These are phyloP conservation scores for Avena eriantha DNA, from an alignment of 176 grass and related monocot genomes.

Conservation along the genomic window DNA sequence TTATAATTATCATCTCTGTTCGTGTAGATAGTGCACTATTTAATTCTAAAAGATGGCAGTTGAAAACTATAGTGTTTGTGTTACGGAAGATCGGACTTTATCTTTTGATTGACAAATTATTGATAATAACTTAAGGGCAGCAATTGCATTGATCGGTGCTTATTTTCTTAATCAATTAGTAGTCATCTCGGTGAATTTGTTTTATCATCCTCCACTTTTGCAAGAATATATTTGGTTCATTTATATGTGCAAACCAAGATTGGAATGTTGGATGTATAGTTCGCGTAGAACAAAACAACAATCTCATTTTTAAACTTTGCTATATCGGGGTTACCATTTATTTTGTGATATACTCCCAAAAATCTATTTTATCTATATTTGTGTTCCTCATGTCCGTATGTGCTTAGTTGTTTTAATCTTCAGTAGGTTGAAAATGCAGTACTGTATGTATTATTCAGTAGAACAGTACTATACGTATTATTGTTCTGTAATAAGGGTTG, in stretches of 20 bases:
- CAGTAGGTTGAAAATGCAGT: neutral
- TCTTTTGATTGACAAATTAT: neutral
- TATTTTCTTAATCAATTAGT: too few species aligned
- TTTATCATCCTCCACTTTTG: too few species aligned
- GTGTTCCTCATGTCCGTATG: neutral
- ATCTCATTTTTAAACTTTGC: too few species aligned
- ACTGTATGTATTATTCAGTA: too few species aligned
- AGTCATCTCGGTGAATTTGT: too few species aligned
- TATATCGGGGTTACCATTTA: too few species aligned
- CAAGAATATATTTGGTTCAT: too few species aligned
- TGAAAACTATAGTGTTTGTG: neutral
- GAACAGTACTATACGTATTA: too few species aligned
- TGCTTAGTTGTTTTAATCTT: neutral
- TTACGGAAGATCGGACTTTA: neutral
- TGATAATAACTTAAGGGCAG: neutral
- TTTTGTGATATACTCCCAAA: neutral
- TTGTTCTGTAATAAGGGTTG: too few species aligned
- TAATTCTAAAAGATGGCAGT: neutral
- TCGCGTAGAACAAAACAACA: too few species aligned
- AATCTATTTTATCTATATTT: neutral
- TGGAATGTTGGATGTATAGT: too few species aligned
- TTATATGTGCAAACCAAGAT: too few species aligned
- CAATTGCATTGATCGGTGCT: neutral
- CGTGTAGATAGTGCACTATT: neutral
- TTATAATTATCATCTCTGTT: neutral